A percentile compares a stretch with the other conserved stretches of the same genome.
These are phyloP conservation scores for Leishmania guyanensis DNA, from an alignment of 208 protist genomes.

Conservation along the genomic window DNA sequence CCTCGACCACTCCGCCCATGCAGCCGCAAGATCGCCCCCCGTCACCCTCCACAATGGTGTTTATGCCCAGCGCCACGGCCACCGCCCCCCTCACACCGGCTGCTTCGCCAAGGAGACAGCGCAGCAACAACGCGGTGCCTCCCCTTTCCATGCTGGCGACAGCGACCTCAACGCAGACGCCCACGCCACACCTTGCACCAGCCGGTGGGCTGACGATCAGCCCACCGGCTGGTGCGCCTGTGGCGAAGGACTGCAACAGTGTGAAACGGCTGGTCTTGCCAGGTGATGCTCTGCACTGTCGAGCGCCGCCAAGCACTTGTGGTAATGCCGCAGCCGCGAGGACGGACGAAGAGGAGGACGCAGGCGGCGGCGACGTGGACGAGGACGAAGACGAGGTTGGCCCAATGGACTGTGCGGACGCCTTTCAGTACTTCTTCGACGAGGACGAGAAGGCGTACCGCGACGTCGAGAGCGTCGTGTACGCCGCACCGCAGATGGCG, in stretches of 20 bases:
- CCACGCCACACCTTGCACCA: not conserved
- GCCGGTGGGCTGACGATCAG: not conserved
- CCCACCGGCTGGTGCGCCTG: not conserved
- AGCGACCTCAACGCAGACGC: not conserved
- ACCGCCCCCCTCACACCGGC: not conserved
- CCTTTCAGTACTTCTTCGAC: slow-evolving; percentile 45
- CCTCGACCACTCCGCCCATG: not conserved
- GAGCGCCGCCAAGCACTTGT: not conserved
- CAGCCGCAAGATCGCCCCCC: not conserved
- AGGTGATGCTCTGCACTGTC: not conserved
- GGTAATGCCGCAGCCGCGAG: not conserved
- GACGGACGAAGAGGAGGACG: not conserved
- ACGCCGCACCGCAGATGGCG: slow-evolving; percentile 27
- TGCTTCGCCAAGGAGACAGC: not conserved
- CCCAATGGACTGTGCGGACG: slow-evolving; percentile 61
- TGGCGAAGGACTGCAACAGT: not conserved
- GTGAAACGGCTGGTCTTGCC: not conserved
- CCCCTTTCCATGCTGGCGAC: not conserved
- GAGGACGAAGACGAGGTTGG: slow-evolving; percentile 27
- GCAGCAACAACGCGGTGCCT: not conserved
- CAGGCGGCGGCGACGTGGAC: not conserved
- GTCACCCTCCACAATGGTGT: not conserved
- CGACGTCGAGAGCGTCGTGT: slow-evolving; percentile 38
- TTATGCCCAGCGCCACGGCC: not conserved
- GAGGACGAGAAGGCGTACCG: slow-evolving; percentile 20